A percentile compares a stretch with the other conserved stretches of the same genome.
Evolutionary conservation across 164 flowering plant genomes (phyloP).

Genomic region (Umbilicus rupestris): DNA sequence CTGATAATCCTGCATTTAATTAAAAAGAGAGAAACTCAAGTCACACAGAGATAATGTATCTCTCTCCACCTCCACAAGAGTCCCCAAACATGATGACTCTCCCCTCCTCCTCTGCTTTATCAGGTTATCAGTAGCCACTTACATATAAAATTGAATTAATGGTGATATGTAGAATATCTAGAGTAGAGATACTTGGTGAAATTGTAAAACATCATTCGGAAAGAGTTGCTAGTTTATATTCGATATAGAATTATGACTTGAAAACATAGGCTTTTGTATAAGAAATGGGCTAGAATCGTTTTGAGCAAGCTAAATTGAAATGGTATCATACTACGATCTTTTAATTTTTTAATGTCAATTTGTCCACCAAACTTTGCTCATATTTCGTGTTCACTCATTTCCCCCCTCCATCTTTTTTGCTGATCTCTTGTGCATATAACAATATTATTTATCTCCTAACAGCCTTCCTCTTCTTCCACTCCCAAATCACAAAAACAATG

Average conservation of each 20-base stretch:
- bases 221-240: no score
- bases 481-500: no score
- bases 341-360: neutral
- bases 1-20: neutral
- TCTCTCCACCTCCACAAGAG: neutral
- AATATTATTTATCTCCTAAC: neutral
- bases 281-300: neutral
- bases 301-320: neutral
- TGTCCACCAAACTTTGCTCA: neutral
- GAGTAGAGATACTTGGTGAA: no score
- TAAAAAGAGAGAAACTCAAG: neutral
- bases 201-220: no score
- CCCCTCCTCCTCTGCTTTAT: neutral
- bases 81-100: neutral
- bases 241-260: no score
- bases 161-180: no score
- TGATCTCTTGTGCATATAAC: neutral
- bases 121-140: constrained; percentile 3
- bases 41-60: neutral
- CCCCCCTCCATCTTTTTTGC: neutral
- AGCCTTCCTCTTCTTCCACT: neutral
- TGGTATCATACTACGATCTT: neutral
- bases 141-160: no score
- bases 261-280: no score
- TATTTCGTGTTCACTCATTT: neutral